Evolutionary conservation across 208 protist genomes (phyloP), one percentile per base, ranked within the genome.

Genomic region (Blechomonas ayalai): DNA sequence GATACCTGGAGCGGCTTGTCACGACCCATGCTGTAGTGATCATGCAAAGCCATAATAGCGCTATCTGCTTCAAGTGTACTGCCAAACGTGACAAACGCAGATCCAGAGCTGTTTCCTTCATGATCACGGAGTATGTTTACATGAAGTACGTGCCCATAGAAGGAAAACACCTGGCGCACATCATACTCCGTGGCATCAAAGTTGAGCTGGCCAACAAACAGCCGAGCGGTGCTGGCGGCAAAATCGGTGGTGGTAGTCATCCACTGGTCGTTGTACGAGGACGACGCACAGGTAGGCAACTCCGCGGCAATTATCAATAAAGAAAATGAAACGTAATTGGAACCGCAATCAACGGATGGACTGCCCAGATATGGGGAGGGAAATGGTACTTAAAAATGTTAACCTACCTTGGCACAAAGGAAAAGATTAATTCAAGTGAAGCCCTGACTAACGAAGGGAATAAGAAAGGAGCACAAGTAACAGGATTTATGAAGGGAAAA

Each of bases 1-100:
- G 68, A 77, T 26, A 89, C 80, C 57, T 89, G 80, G 41, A 84
- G 67, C 25, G 72, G 71, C 46, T 73, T 73, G n/a, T 82, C 80
- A 7, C 74, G 59, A n/a, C 70, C 75, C 80, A 89, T 84, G 47
- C 68, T 73, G 59, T 82, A 84, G 10, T 53, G 61, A 38, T 53
- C 58, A 38, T 90, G 81, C 36, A 85, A 52, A 0, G 72, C 66
- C 39, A 69, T 56, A 34, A 90, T 90, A 10, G 75, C 81, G 23
- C 61, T 71, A 51, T 90, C 81, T 0, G 81, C 81, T 53, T 83
- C 81, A 29, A 67, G 62, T 5, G 73, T 83, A n/a, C 55, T 63
- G 4, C 48, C 67, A 46, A 76, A 90, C 4, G 72, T 77, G 7
- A 90, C 81, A 39, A 90, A 90, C 10, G 75, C 81, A 20, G 47